Base-by-base conservation (phyloP, 2,329 filamentous ascomycete species). In the Penicillium rolfsii region DNA sequence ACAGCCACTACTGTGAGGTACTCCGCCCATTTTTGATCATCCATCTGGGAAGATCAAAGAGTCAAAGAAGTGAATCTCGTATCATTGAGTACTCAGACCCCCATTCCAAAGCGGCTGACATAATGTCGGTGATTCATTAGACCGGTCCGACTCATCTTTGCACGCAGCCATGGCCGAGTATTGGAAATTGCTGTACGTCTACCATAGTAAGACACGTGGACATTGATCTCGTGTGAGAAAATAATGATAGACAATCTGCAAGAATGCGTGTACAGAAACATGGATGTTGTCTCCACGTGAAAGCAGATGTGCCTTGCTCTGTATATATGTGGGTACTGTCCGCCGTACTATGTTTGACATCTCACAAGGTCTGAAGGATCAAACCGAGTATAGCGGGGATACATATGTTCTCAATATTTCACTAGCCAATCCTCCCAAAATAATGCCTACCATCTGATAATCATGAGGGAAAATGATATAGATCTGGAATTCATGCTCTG, bases 1-100 rank as follows among this genome's bases (percentile, higher is more conserved):
- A 53, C 71, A 73, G 40, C 70, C 70, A 38, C 36, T 72, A 40
- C 70, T 73, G 24, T 70, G 66, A 62, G 65, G 64, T 28, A 67
- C 62, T 14, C 67, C 60, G 2, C 69, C 67, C 70, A 72, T 73
- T 19, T 56, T 64, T 16, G 30, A 53, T 59, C 52, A 62, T 63
- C 16, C 19, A 50, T 26, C 22, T 33, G 24, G 11, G 8, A 24
- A 16, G 16, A 6, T 11, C 19, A 22, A n/a, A 14, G 22, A 12
- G n/a, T n/a, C 4, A 52, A 12, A 24, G 4, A 7, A 24, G 7
- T 14, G 3, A 11, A 57, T 12, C 46, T 58, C 38, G 55, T 52
- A 46, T 46, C 26, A 30, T 8, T 22, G 8, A 1, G 43, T 41
- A 3, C 14, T 9, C 9, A 26, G 5, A 43, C 33, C 55, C 38